A percentile compares a stretch with the other conserved stretches of the same genome.
Conservation (phyloP, 805 yeast species). For the Myxozyma neotropica region DNA sequence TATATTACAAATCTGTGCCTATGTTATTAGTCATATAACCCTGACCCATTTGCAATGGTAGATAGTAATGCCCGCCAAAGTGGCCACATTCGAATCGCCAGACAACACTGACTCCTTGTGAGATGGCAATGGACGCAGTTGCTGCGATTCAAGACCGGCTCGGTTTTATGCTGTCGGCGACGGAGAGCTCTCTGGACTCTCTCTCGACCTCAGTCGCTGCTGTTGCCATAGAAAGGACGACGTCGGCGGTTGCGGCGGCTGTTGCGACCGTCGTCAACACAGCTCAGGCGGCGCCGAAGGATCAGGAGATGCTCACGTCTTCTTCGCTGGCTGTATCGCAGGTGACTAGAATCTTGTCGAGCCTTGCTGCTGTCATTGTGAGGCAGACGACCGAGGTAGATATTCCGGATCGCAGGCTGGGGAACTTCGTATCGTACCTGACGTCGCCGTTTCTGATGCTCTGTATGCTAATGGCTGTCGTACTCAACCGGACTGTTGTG, state of each 20-base stretch:
- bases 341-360: slow-evolving; percentile 13
- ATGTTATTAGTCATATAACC: too few relatives aligned
- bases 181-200: not conserved
- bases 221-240: not conserved
- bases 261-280: too few relatives aligned
- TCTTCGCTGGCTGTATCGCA: slow-evolving; percentile 17
- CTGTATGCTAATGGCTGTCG: slow-evolving; percentile 60
- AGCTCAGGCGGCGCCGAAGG: too few relatives aligned
- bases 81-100: too few relatives aligned
- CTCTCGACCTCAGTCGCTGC: too few relatives aligned
- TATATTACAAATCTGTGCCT: too few relatives aligned
- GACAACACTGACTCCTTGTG: too few relatives aligned
- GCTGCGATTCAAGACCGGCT: slow-evolving; percentile 6
- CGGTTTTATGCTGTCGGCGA: not conserved
- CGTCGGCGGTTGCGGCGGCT: not conserved
- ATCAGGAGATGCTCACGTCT: too few relatives aligned
- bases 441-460: slow-evolving; percentile 41
- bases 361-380: slow-evolving; percentile 23
- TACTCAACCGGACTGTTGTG: slow-evolving; percentile 59
- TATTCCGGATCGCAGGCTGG: slow-evolving; percentile 30
- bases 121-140: not conserved
- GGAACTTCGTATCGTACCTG: slow-evolving; percentile 35
- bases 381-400: slow-evolving; percentile 28
- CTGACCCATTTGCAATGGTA: too few relatives aligned
- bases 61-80: too few relatives aligned